Percentiles rank a stretch among this genome's conserved stretches.
phyloP scores from a whole-genome alignment of 345 rosid genomes.

The Trapa incisa region DNA sequence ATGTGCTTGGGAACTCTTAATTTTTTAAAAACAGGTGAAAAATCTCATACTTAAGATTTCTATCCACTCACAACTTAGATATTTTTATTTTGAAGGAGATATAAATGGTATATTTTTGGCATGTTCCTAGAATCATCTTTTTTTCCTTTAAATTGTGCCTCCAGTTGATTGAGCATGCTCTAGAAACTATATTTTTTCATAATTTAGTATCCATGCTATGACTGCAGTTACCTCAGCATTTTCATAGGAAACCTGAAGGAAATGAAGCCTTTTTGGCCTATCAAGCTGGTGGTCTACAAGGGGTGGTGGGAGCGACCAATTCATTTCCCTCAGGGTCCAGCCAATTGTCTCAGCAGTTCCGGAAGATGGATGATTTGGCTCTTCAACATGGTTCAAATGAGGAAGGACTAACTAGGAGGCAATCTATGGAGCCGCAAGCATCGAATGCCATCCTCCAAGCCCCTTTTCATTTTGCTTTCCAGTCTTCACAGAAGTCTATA shows the following conservation, averaged over 20 bases:
- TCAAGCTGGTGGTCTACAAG: conserved; percentile 65
- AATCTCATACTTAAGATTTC: neutral
- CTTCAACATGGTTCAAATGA: conserved; percentile 59
- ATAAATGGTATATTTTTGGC: neutral
- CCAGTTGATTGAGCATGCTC: neutral
- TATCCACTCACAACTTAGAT: neutral
- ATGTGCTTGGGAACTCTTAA: neutral
- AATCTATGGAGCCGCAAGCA: conserved; percentile 46
- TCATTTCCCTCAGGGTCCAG: conserved; percentile 56
- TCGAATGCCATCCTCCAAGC: conserved; percentile 79
- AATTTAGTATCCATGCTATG: conserved; percentile 8
- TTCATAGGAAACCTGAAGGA: conserved; percentile 56
- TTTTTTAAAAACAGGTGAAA: neutral
- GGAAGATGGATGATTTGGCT: conserved; percentile 65
- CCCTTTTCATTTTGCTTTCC: conserved; percentile 64
- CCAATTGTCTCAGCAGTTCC: conserved; percentile 72
- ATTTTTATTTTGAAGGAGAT: neutral
- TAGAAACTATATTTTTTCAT: neutral
- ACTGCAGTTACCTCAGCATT: conserved; percentile 47
- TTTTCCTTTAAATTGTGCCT: neutral
- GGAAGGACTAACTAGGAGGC: conserved; percentile 57
- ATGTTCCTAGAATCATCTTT: neutral
- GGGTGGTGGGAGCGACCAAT: conserved; percentile 57
- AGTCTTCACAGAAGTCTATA: conserved; percentile 53
- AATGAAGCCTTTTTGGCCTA: conserved; percentile 65